Evolutionary conservation across 805 yeast genomes (phyloP), one percentile per base, ranked within the genome.

Genomic region (Wickerhamomyces canadensis): DNA sequence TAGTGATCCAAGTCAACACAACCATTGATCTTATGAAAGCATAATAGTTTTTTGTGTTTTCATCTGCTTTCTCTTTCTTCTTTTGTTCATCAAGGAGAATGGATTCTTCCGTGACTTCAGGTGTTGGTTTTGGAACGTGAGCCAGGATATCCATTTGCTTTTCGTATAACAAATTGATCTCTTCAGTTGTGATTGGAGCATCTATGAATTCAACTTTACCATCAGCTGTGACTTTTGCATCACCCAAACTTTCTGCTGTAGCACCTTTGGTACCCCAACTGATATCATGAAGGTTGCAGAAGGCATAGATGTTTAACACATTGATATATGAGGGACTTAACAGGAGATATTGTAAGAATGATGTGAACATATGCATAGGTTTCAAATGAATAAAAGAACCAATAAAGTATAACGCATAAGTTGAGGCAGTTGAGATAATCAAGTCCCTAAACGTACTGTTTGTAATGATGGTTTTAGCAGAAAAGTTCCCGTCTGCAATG

Each of bases 241-340:
- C 78, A 42, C 97, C 98, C 51, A 93, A 69, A 74, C 95, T 62
- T 67, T 75, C 55, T 67, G 77, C 56, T 32, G 77, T 72, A 35
- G 80, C 86, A 33, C 95, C 96, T 59, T 89, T 86, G 4, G 96
- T 91, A 58, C 98, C 98, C 98, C 98, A 91, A 6, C 96, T 84
- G 33, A 91, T 80, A 66, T 91, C 98, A 60, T 91, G 96, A 43
- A 91, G 82, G 61, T 91, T 91, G 67, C 97, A 89, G 59, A 91
- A 89, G 3, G 98, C 95, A 62, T 91, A 91, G 43, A 91, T 91
- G 60, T 87, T 88, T 55, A 91, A 68, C 36, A 89, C 91, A 54
- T 91, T 89, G 61, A 88, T 80, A 59, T 89, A 93, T 0, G 94
- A 77, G 0, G 98, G 98, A 45, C 89, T 79, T 40, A 91, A 61